Evolutionary conservation across 495 filamentous ascomycete genomes (phyloP).

Genomic region (Xylaria nigripes): DNA sequence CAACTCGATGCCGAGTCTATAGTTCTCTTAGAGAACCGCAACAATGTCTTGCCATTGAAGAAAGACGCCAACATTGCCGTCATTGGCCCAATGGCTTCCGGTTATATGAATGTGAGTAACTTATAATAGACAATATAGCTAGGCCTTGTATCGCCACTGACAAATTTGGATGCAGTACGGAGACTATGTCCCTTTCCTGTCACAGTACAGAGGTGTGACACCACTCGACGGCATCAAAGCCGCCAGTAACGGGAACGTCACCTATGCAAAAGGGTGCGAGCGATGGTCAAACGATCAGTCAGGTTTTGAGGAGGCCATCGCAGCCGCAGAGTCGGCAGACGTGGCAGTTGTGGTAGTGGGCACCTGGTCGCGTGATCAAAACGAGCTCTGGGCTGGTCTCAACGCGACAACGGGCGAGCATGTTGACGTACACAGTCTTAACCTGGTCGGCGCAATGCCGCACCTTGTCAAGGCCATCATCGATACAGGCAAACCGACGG

Average conservation of each 20-base stretch:
- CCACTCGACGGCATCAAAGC: slow-evolving; percentile 58
- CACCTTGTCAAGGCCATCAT: slow-evolving; percentile 55
- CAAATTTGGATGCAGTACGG: slow-evolving; percentile 41
- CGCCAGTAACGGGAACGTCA: slow-evolving; percentile 47
- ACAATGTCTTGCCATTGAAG: slow-evolving; percentile 51
- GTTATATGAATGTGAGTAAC: slow-evolving; percentile 56
- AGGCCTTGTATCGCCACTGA: slow-evolving; percentile 4
- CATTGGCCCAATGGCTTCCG: slow-evolving; percentile 68
- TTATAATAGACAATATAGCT: background rate
- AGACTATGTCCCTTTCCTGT: slow-evolving; percentile 56
- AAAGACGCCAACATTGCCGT: slow-evolving; percentile 56
- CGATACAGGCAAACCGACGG: slow-evolving; percentile 55
- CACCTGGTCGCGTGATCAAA: slow-evolving; percentile 64
- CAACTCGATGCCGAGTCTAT: slow-evolving; percentile 60
- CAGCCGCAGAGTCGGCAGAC: slow-evolving; percentile 55
- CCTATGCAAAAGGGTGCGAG: slow-evolving; percentile 62
- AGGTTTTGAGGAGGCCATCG: slow-evolving; percentile 53
- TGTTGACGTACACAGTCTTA: slow-evolving; percentile 52
- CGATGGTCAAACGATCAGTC: slow-evolving; percentile 62
- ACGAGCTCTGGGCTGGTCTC: slow-evolving; percentile 56
- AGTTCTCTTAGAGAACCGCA: slow-evolving; percentile 60
- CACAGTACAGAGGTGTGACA: slow-evolving; percentile 54
- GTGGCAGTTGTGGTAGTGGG: slow-evolving; percentile 64
- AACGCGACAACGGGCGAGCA: slow-evolving; percentile 70
- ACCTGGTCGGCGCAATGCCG: slow-evolving; percentile 62